These are phyloP conservation scores for Gynandropsis gynandra DNA, from an alignment of 345 rosid species.

Conservation along the genomic window DNA sequence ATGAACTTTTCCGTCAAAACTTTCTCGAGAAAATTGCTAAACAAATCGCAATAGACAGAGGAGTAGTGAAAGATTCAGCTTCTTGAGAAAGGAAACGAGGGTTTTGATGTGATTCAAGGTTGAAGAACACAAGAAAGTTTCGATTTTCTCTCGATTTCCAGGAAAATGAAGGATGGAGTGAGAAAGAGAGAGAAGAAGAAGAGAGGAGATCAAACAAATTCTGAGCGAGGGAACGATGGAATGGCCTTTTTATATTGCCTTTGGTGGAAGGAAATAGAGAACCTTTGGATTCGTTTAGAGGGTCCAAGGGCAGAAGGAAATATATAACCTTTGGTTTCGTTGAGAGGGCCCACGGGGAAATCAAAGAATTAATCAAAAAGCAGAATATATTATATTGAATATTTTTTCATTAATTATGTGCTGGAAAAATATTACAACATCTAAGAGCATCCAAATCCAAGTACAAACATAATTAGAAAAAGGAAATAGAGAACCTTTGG, in stretches of 20 bases:
- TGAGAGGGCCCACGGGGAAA: neutral
- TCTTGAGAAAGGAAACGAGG: slow-evolving; percentile 9
- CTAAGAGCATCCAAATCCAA: no score
- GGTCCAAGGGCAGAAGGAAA: neutral
- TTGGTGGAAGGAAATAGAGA: neutral
- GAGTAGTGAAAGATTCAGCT: slow-evolving; percentile 19
- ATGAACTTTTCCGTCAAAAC: neutral
- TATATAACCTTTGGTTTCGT: neutral
- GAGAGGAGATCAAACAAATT: neutral
- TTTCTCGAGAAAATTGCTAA: slow-evolving; percentile 6
- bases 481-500: neutral
- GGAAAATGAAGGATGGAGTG: slow-evolving; percentile 1
- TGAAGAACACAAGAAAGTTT: slow-evolving; percentile 1
- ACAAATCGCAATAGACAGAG: slow-evolving; percentile 29
- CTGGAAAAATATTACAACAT: neutral
- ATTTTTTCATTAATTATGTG: no score
- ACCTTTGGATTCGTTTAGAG: neutral
- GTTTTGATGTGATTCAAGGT: slow-evolving; percentile 12
- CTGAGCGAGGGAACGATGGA: neutral
- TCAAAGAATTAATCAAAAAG: no score
- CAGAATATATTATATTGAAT: no score
- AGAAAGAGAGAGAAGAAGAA: slow-evolving; percentile 16
- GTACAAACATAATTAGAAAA: neutral
- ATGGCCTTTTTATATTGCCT: neutral
- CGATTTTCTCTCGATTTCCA: slow-evolving; percentile 4